Base-by-base conservation (phyloP, 179 eudicot species). In the Camellia oleifera region DNA sequence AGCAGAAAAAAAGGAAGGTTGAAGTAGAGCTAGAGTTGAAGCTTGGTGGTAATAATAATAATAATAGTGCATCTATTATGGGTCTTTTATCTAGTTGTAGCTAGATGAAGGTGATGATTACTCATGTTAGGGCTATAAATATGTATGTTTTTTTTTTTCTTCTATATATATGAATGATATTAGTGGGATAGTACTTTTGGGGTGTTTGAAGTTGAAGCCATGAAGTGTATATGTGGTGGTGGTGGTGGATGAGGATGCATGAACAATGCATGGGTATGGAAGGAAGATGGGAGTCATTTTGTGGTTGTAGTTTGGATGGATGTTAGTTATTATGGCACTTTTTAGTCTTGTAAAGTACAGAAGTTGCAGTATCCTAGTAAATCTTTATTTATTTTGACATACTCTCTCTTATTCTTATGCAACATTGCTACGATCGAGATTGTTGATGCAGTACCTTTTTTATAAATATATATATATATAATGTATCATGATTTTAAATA, bases 1-100 rank as follows among this genome's bases (percentile, higher is more conserved):
- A 61, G 9, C n/a, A 76, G 7, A 52, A 58, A 17, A 65, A 32
- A 17, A 75, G 65, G 2, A 57, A 15, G 9, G 76, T 50, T 65
- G 17, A 81, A 40, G 18, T 85, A 70, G 85, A 87, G 81, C 82
- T 87, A 15, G 88, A 76, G 9, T 78, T 82, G 87, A 82, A 82
- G 75, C 73, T 84, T 3, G 83, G 82, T 50, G 80, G 54, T 74
- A 50, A 78, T 69, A 76, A 72, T 18, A 40, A 80, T 58, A 50
- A 78, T 20, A 32, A 44, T 69, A 32, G 40, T 67, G 53, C 73
- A 8, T 10, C 71, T 14, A 62, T 76, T 23, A 54, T 81, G 62
- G 69, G 60, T 40, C 61, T 17, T 46, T 58, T 73, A 3, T 81
- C 78, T 61, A 26, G 68, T 56, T 1, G 14, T 42, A 63, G n/a